A percentile compares a stretch with the other conserved stretches of the same genome.
These are phyloP conservation scores for Phyllostachys edulis DNA, from an alignment of 176 grass and related monocot genomes.

Conservation along the genomic window DNA sequence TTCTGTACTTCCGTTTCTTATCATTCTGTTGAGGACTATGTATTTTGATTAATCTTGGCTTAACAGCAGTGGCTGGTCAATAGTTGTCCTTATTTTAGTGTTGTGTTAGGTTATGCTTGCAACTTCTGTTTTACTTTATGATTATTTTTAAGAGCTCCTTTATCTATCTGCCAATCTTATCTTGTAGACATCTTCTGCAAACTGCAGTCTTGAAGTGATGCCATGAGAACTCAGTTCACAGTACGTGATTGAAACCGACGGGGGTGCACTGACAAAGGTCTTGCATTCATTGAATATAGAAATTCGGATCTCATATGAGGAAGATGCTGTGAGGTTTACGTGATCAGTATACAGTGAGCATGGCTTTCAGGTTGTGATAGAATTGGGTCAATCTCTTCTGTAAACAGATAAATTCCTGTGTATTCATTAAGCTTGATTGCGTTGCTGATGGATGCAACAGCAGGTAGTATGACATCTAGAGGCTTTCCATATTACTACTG, in stretches of 20 bases:
- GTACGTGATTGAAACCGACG: neutral
- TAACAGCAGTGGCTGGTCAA: neutral
- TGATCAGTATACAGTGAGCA: neutral
- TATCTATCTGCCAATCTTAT: neutral
- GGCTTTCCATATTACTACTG: slow-evolving; percentile 6
- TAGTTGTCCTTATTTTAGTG: neutral
- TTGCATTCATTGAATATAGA: neutral
- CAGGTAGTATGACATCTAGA: neutral
- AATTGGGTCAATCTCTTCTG: neutral
- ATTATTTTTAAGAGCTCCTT: neutral
- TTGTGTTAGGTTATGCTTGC: neutral
- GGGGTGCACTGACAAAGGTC: neutral
- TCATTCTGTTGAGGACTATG: neutral
- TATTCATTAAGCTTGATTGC: neutral
- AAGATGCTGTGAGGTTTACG: neutral
- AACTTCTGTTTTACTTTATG: neutral
- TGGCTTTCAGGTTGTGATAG: neutral
- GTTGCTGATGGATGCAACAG: neutral
- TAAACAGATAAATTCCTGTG: slow-evolving; percentile 13
- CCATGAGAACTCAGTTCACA: neutral
- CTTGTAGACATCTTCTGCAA: slow-evolving; percentile 1
- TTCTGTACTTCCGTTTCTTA: neutral
- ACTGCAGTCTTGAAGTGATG: neutral
- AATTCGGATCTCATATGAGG: neutral
- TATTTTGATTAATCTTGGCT: slow-evolving; percentile 10